Conservation (phyloP, 495 filamentous ascomycete species). For the Collariella sp. region DNA sequence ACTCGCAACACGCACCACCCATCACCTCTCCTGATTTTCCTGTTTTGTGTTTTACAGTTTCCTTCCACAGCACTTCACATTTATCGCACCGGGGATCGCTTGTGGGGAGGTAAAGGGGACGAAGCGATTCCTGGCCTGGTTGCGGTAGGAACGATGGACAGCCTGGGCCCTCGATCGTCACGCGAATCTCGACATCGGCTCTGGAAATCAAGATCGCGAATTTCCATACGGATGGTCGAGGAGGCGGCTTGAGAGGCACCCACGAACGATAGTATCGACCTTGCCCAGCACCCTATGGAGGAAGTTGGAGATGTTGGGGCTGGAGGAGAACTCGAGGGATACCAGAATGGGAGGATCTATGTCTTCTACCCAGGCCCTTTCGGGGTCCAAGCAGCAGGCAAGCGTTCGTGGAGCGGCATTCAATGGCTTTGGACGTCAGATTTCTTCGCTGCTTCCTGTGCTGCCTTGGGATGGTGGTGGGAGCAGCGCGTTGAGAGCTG, state of each 20-base stretch:
- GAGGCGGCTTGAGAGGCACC: not conserved
- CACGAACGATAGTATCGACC: not conserved
- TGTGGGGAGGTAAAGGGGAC: slow-evolving; percentile 36
- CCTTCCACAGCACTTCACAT: slow-evolving; percentile 17
- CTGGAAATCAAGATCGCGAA: not conserved
- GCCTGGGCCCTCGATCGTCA: not conserved
- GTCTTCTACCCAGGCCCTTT: not conserved
- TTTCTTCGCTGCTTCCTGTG: not conserved
- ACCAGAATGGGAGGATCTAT: not conserved
- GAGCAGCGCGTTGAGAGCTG: slow-evolving; percentile 1
- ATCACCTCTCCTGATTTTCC: slow-evolving; percentile 11
- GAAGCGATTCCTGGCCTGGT: slow-evolving; percentile 17
- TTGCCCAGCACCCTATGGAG: not conserved
- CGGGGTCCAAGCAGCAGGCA: not conserved
- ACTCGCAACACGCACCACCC: slow-evolving; percentile 5
- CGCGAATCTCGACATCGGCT: not conserved
- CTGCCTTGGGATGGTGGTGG: not conserved
- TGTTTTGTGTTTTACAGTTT: slow-evolving; percentile 18
- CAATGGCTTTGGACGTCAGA: not conserved
- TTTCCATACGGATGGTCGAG: not conserved
- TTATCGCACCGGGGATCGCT: slow-evolving; percentile 31
- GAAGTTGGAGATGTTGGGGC: not conserved
- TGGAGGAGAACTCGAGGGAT: not conserved
- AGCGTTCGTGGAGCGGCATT: not conserved
- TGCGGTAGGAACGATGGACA: not conserved